These are phyloP conservation scores for Dipteronia sinensis DNA, from an alignment of 345 rosid genomes.

Conservation along the genomic window DNA sequence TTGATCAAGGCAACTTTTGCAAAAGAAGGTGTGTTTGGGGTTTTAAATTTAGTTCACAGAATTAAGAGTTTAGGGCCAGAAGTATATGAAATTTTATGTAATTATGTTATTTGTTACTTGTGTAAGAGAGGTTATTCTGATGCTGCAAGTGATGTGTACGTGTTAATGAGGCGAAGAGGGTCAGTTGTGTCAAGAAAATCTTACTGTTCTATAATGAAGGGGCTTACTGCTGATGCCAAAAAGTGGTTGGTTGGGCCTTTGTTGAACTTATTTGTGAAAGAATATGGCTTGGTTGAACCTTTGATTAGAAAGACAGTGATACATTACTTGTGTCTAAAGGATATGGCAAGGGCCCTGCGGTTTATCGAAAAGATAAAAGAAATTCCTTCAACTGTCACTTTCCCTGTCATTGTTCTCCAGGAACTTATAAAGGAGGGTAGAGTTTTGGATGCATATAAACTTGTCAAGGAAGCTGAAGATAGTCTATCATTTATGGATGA, in stretches of 20 bases:
- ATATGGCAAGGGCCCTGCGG: slow-evolving; percentile 31
- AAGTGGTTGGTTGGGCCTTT: slow-evolving; percentile 35
- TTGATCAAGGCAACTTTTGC: slow-evolving; percentile 48
- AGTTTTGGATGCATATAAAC: slow-evolving; percentile 63
- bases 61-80: slow-evolving; percentile 42
- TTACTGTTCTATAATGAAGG: slow-evolving; percentile 36
- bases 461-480: slow-evolving; percentile 46
- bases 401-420: slow-evolving; percentile 46
- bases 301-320: slow-evolving; percentile 40
- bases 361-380: slow-evolving; percentile 45
- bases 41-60: slow-evolving; percentile 46
- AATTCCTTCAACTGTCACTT: slow-evolving; percentile 28
- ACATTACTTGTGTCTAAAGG: slow-evolving; percentile 48
- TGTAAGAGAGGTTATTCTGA: slow-evolving; percentile 53
- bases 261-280: slow-evolving; percentile 44
- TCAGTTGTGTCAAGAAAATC: slow-evolving; percentile 39
- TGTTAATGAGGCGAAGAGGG: slow-evolving; percentile 50
- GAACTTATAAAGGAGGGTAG: slow-evolving; percentile 49
- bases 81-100: slow-evolving; percentile 37
- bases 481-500: slow-evolving; percentile 54
- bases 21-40: slow-evolving; percentile 46
- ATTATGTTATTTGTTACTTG: slow-evolving; percentile 53
- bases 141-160: slow-evolving; percentile 47
- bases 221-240: slow-evolving; percentile 36
- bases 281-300: slow-evolving; percentile 49